Evolutionary conservation across 1,284 basidiomycete species (phyloP).

Genomic region (Heterobasidion irregulare): DNA sequence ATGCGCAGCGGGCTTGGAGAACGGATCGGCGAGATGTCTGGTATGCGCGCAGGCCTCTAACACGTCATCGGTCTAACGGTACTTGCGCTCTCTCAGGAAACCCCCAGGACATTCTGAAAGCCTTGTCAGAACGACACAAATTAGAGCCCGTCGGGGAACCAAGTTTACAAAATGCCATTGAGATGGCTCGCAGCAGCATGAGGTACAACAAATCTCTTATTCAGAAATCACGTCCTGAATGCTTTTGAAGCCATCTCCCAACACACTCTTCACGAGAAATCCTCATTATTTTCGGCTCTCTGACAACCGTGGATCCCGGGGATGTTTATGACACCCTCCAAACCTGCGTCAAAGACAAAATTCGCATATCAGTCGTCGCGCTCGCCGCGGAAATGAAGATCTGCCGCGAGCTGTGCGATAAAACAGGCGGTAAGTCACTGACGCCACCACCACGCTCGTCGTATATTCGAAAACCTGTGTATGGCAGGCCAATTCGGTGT

Average conservation of each 20-base stretch:
- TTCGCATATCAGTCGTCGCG: constrained; percentile 89
- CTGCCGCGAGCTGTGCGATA: constrained; percentile 83
- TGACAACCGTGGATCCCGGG: constrained; percentile 95
- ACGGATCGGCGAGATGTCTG: constrained; percentile 82
- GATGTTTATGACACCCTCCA: constrained; percentile 92
- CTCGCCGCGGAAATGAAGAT: constrained; percentile 97
- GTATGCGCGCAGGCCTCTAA: constrained; percentile 31
- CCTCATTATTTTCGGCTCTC: constrained; percentile 86
- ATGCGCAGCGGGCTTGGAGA: constrained; percentile 88
- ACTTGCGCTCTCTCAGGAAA: constrained; percentile 55
- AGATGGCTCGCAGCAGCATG: constrained; percentile 91
- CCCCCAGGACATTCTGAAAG: constrained; percentile 86
- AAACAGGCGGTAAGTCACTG: constrained; percentile 67
- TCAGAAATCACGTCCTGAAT: constrained; percentile 1
- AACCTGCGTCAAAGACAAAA: constrained; percentile 72
- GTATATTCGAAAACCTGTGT: not conserved
- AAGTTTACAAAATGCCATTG: constrained; percentile 91
- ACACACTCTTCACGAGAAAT: constrained; percentile 95
- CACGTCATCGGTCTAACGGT: not conserved
- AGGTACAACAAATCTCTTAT: constrained; percentile 35
- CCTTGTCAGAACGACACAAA: constrained; percentile 80
- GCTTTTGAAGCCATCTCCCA: constrained; percentile 74
- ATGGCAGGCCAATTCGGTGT: constrained; percentile 83
- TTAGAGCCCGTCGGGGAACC: constrained; percentile 91
- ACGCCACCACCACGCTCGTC: not conserved